Percentiles rank a stretch among this genome's conserved stretches.
These are phyloP conservation scores for Chaetomium strumarium DNA, from an alignment of 2,329 filamentous ascomycete genomes.

Conservation along the genomic window DNA sequence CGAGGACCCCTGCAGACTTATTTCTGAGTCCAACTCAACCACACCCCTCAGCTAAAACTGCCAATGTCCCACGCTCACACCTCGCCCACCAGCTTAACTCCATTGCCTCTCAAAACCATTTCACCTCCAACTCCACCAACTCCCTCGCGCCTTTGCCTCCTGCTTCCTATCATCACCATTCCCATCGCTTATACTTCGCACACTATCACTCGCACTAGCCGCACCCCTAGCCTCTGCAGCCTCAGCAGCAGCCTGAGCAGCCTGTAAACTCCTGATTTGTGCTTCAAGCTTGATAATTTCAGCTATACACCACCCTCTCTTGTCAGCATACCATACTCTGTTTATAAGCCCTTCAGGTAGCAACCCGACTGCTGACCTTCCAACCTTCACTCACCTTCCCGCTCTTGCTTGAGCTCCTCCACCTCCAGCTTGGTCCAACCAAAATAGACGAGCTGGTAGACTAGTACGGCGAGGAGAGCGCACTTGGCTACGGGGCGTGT, in stretches of 20 bases:
- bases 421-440: slow-evolving; percentile 68
- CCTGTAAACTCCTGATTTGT: slow-evolving; percentile 19
- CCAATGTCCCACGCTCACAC: no score
- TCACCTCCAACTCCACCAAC: slow-evolving; percentile 10
- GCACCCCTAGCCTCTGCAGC: not conserved
- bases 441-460: slow-evolving; percentile 73
- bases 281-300: slow-evolving; percentile 23
- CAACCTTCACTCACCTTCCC: slow-evolving; percentile 43
- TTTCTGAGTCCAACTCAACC: no score
- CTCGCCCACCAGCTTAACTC: not conserved
- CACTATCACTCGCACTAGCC: not conserved
- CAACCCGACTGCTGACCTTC: not conserved
- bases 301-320: slow-evolving; percentile 10
- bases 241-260: not conserved
- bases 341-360: not conserved
- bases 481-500: slow-evolving; percentile 67
- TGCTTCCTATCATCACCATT: not conserved
- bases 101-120: no score
- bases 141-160: not conserved
- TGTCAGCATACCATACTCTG: not conserved
- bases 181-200: not conserved
- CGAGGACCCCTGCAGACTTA: no score
- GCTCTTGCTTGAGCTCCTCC: slow-evolving; percentile 58
- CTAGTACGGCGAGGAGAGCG: slow-evolving; percentile 67
- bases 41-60: no score